A percentile compares a stretch with the other conserved stretches of the same genome.
phyloP scores from a whole-genome alignment of 208 protist species.

The Leishmania tarentolae region DNA sequence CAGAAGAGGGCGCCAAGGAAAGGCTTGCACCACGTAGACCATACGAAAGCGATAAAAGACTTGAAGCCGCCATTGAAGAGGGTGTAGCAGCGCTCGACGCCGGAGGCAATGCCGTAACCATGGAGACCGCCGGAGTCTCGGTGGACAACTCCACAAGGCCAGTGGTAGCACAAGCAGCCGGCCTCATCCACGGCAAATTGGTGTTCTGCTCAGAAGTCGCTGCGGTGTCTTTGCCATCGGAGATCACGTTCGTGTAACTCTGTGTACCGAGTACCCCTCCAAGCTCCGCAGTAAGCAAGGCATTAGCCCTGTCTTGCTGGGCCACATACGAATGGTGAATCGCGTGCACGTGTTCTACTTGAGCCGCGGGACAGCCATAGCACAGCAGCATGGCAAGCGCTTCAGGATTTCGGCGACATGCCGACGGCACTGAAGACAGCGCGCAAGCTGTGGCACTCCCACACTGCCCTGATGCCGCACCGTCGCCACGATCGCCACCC shows the following conservation, averaged over 20 bases:
- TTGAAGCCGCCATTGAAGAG: not conserved
- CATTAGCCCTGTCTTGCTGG: not conserved
- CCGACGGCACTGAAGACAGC: not conserved
- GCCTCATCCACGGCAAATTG: not conserved
- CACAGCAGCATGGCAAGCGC: conserved; percentile 4
- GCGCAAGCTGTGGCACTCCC: not conserved
- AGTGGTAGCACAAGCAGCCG: not conserved
- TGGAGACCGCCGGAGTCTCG: conserved; percentile 8
- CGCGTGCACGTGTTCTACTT: conserved; percentile 6
- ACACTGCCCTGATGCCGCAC: not conserved
- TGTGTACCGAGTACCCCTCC: not conserved
- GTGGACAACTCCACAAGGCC: conserved; percentile 15
- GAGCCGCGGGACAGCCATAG: conserved; percentile 15
- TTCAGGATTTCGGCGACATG: not conserved
- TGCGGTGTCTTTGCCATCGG: not conserved
- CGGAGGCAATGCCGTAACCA: not conserved
- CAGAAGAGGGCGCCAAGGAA: not conserved
- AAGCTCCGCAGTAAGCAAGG: not conserved
- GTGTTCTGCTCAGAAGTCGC: not conserved
- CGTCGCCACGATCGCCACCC: not conserved
- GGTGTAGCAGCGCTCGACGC: not conserved
- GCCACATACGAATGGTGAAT: not conserved
- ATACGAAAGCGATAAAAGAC: not conserved
- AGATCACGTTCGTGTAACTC: not conserved
- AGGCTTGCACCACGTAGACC: not conserved